Evolutionary conservation across 306 rosid genomes (phyloP).

Genomic region (Dryas alaskensis): DNA sequence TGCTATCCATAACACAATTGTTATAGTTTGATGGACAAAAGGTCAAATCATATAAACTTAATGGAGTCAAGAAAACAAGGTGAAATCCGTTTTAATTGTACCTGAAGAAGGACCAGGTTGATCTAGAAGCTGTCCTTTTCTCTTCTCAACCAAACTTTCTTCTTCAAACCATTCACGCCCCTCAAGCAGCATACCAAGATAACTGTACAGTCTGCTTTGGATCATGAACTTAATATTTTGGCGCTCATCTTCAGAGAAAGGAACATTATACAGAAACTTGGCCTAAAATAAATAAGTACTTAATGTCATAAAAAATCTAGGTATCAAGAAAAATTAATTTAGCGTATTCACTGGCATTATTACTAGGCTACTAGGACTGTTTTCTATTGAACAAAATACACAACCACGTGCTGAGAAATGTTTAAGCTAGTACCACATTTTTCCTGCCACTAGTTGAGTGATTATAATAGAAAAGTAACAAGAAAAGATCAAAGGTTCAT

Average conservation of each 20-base stretch:
- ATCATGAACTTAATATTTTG: constrained; percentile 58
- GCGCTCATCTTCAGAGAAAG: constrained; percentile 58
- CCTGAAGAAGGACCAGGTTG: constrained; percentile 58
- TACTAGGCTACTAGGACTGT: neutral
- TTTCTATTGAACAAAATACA: neutral
- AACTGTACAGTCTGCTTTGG: constrained; percentile 54
- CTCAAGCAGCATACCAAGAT: constrained; percentile 55
- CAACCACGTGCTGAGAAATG: neutral
- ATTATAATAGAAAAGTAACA: neutral
- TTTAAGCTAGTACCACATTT: neutral
- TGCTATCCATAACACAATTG: neutral
- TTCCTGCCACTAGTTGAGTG: neutral
- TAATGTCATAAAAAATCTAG: neutral
- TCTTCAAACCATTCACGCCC: constrained; percentile 70
- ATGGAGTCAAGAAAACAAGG: neutral
- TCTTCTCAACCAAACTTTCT: constrained; percentile 39
- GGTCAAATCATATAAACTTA: neutral
- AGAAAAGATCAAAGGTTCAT: neutral
- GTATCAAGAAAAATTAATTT: neutral
- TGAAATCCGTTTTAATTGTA: constrained; percentile 17
- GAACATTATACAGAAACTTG: constrained; percentile 52
- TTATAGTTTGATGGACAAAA: neutral
- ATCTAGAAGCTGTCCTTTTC: constrained; percentile 29
- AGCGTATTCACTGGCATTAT: neutral
- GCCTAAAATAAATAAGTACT: constrained; percentile 46